A percentile compares a stretch with the other conserved stretches of the same genome.
These are phyloP conservation scores for Chenopodium album DNA, from an alignment of 148 eudicot species.

Conservation along the genomic window DNA sequence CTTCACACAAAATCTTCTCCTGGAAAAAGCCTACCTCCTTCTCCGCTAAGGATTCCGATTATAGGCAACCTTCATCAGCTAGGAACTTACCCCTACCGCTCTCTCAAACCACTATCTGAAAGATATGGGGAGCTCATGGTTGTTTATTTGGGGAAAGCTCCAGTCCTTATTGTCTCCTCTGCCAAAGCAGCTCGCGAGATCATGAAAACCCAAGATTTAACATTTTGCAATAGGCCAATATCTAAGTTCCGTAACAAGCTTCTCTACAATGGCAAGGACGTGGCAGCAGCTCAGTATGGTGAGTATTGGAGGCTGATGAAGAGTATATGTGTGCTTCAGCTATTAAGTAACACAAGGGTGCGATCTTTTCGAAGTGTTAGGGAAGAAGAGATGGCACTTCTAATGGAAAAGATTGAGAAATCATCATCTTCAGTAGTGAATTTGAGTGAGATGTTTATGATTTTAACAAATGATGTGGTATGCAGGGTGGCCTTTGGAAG, in stretches of 20 bases:
- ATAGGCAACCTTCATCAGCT: constrained; percentile 44
- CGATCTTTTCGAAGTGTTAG: constrained; percentile 34
- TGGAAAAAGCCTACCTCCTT: constrained; percentile 30
- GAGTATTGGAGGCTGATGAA: constrained; percentile 53
- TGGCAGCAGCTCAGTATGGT: constrained; percentile 35
- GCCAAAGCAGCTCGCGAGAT: constrained; percentile 40
- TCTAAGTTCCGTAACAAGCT: constrained; percentile 18
- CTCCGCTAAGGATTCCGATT: constrained; percentile 33
- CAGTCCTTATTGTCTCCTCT: constrained; percentile 42
- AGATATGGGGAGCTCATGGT: constrained; percentile 35
- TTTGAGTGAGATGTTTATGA: constrained; percentile 27
- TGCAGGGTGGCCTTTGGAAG: constrained; percentile 47
- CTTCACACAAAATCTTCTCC: not conserved
- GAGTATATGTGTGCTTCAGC: constrained; percentile 41
- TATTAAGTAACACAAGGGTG: constrained; percentile 43
- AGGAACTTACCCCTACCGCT: constrained; percentile 24
- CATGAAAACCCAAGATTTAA: constrained; percentile 50
- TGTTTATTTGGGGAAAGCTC: constrained; percentile 26
- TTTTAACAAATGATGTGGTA: constrained; percentile 24
- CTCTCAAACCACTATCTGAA: constrained; percentile 28
- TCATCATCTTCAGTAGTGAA: constrained; percentile 5
- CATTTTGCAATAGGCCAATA: constrained; percentile 36
- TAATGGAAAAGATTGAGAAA: constrained; percentile 19
- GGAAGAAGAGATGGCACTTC: constrained; percentile 34
- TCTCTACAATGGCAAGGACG: constrained; percentile 31